Conservation (phyloP, 148 eudicot species). For the Persicaria maculosa region DNA sequence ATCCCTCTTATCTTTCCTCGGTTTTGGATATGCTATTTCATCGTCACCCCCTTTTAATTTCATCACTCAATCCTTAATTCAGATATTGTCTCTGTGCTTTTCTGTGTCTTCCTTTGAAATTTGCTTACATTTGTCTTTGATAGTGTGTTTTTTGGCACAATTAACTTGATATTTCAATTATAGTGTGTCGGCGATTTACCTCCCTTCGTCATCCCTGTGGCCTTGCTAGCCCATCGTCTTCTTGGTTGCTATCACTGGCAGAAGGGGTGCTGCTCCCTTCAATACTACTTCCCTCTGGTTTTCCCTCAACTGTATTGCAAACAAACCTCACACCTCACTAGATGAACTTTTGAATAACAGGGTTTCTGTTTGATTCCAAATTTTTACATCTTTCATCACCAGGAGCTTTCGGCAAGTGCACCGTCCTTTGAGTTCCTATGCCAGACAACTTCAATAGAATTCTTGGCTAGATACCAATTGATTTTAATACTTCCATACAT, state of each 20-base stretch:
- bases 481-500: conserved; percentile 52
- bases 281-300: too few relatives aligned
- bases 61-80: not conserved
- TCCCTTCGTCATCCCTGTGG: too few relatives aligned
- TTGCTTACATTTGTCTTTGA: not conserved
- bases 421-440: too few relatives aligned
- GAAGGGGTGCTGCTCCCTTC: too few relatives aligned
- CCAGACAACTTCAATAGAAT: too few relatives aligned
- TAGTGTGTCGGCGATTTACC: too few relatives aligned
- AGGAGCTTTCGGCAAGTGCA: too few relatives aligned
- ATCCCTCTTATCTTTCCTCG: not conserved
- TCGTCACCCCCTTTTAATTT: not conserved
- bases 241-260: too few relatives aligned
- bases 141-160: not conserved
- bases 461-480: too few relatives aligned
- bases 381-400: conserved; percentile 57
- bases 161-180: not conserved
- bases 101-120: not conserved
- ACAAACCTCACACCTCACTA: not conserved
- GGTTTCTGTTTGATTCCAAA: conserved; percentile 32
- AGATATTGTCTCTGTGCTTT: not conserved
- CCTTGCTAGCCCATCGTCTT: too few relatives aligned
- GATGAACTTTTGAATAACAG: not conserved
- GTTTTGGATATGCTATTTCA: not conserved
- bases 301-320: not conserved